Percentiles rank a stretch among this genome's conserved stretches.
Conservation (phyloP, 2,329 filamentous ascomycete species). For the Scedosporium aurantiacum region DNA sequence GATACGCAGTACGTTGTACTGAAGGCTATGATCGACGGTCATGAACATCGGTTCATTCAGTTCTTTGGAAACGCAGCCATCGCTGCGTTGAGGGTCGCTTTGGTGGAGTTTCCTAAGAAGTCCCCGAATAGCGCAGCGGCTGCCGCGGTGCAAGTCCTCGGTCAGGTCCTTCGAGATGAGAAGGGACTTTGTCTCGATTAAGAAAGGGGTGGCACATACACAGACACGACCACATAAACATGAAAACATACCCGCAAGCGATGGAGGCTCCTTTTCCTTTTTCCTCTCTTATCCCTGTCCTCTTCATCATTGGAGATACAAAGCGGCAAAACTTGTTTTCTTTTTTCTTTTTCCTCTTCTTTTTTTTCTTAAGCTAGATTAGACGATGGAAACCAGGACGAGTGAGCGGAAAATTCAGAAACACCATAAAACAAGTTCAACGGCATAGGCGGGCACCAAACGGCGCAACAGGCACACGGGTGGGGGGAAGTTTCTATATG, state of each 20-base stretch:
- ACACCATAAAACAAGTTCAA: neutral
- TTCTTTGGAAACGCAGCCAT: conserved; percentile 72
- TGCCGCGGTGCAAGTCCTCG: conserved; percentile 40
- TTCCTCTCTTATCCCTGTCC: neutral
- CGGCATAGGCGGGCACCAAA: neutral
- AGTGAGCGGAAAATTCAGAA: neutral
- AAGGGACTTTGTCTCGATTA: conserved; percentile 32
- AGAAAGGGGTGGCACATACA: neutral
- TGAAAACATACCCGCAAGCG: too few relatives aligned
- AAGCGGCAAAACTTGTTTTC: neutral
- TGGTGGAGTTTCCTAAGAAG: conserved; percentile 61
- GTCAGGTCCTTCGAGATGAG: conserved; percentile 39
- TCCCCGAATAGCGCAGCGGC: conserved; percentile 38
- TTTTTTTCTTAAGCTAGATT: neutral
- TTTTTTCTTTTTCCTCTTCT: neutral
- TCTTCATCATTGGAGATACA: neutral
- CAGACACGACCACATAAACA: too few relatives aligned
- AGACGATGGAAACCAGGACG: neutral
- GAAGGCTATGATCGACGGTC: conserved; percentile 59
- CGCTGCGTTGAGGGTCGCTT: conserved; percentile 57
- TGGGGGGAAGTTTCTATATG: neutral
- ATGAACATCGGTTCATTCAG: conserved; percentile 62
- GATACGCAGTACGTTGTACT: conserved; percentile 64
- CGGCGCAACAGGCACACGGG: neutral
- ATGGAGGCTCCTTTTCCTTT: neutral